Evolutionary conservation across 192 early-diverging fungal genomes (phyloP).

Genomic region (Funneliformis mosseae): DNA sequence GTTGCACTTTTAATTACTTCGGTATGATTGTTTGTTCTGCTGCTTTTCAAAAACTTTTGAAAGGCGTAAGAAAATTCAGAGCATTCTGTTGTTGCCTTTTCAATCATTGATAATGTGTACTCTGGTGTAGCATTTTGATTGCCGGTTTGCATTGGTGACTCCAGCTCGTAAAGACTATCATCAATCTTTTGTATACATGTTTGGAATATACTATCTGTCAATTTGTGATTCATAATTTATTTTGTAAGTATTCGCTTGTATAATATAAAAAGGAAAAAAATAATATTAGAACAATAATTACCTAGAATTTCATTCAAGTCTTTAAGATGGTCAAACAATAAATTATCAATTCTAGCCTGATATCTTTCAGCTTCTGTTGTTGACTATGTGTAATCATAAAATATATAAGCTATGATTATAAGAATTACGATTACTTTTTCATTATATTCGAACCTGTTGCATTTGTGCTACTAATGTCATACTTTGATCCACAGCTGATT

Average conservation of each 20-base stretch:
- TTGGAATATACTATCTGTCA: conserved; percentile 79
- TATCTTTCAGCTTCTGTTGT: conserved; percentile 49
- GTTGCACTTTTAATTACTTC: conserved; percentile 81
- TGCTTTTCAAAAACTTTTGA: conserved; percentile 46
- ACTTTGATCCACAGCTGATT: conserved; percentile 83
- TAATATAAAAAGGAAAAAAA: neutral
- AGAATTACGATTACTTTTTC: neutral
- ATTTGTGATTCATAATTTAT: conserved; percentile 17
- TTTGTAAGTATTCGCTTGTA: conserved; percentile 35
- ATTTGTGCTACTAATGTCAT: conserved; percentile 71
- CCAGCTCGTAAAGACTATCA: conserved; percentile 87
- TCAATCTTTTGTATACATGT: conserved; percentile 87
- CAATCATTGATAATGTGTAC: conserved; percentile 89
- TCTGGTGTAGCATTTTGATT: conserved; percentile 90
- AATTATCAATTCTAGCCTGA: conserved; percentile 64
- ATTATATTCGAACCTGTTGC: conserved; percentile 51
- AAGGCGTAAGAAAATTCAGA: conserved; percentile 61
- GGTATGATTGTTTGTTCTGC: conserved; percentile 73
- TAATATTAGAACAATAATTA: conserved; percentile 36
- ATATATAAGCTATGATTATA: neutral
- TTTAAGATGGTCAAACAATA: conserved; percentile 64
- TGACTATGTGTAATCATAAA: conserved; percentile 17
- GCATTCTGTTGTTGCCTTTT: conserved; percentile 72
- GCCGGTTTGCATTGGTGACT: conserved; percentile 77
- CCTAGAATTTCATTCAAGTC: conserved; percentile 75